These are phyloP conservation scores for Euryodendron excelsum DNA, from an alignment of 148 eudicot genomes.

Conservation along the genomic window DNA sequence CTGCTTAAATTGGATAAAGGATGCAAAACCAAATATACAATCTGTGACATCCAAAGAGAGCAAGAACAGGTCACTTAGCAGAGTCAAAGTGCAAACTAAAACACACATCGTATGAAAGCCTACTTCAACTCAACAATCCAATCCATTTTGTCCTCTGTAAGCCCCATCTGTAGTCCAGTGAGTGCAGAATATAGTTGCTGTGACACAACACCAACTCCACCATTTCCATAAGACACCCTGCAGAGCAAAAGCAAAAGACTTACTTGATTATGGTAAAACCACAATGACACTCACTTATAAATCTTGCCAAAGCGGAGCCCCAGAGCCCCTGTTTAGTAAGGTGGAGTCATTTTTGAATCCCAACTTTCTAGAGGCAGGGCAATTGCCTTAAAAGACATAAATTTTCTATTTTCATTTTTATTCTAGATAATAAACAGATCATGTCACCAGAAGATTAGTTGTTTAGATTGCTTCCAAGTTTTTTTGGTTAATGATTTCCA, in stretches of 20 bases:
- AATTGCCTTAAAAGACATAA: no score
- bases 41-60: not conserved
- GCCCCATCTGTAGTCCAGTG: constrained; percentile 86
- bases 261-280: not conserved
- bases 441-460: no score
- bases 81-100: not conserved
- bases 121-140: constrained; percentile 68
- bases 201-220: constrained; percentile 69
- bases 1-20: not conserved
- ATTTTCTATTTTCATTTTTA: no score
- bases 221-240: constrained; percentile 59
- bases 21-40: not conserved
- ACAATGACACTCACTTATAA: not conserved
- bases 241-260: not conserved
- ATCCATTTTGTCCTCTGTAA: constrained; percentile 67
- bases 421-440: no score
- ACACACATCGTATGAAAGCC: constrained; percentile 2
- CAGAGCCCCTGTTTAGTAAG: no score
- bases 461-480: no score
- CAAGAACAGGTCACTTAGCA: not conserved
- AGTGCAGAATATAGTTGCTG: constrained; percentile 65
- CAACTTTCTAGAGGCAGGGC: no score
- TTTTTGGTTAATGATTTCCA: no score
- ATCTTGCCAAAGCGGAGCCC: no score
- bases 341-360: no score